Conservation (phyloP, 495 filamentous ascomycete species). For the Lichenothelia convexa region DNA sequence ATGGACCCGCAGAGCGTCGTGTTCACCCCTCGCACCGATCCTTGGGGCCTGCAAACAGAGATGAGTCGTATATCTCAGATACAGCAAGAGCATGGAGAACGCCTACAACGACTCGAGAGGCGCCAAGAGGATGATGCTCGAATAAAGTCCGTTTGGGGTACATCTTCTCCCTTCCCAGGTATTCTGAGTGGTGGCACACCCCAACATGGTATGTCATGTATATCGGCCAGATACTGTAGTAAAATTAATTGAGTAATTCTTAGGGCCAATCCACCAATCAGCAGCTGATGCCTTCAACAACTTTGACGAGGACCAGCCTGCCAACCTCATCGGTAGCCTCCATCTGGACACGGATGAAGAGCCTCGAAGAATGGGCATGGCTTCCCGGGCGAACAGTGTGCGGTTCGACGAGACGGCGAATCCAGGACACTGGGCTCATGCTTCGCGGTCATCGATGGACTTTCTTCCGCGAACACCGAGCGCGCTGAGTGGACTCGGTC, state of each 20-base stretch:
- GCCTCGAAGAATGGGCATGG: conserved; percentile 58
- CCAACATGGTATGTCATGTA: conserved; percentile 47
- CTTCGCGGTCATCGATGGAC: conserved; percentile 61
- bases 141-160: conserved; percentile 71
- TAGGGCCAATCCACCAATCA: conserved; percentile 59
- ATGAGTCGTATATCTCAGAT: conserved; percentile 63
- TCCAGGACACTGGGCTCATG: conserved; percentile 74
- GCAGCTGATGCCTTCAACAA: conserved; percentile 61
- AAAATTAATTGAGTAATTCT: conserved; percentile 1
- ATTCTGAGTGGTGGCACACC: conserved; percentile 45
- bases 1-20: conserved; percentile 47
- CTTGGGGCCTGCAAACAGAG: conserved; percentile 75
- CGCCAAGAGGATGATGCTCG: conserved; percentile 66
- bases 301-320: conserved; percentile 64
- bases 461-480: conserved; percentile 63
- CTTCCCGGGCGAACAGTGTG: conserved; percentile 86
- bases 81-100: conserved; percentile 65
- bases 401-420: conserved; percentile 96
- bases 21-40: conserved; percentile 53
- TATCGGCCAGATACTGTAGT: neutral
- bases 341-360: conserved; percentile 80
- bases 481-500: conserved; percentile 52
- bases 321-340: conserved; percentile 50
- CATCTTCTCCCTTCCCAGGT: conserved; percentile 60
- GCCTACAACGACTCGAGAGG: conserved; percentile 61